Evolutionary conservation across 306 rosid genomes (phyloP).

Genomic region (Chamaecrista fasciculata): DNA sequence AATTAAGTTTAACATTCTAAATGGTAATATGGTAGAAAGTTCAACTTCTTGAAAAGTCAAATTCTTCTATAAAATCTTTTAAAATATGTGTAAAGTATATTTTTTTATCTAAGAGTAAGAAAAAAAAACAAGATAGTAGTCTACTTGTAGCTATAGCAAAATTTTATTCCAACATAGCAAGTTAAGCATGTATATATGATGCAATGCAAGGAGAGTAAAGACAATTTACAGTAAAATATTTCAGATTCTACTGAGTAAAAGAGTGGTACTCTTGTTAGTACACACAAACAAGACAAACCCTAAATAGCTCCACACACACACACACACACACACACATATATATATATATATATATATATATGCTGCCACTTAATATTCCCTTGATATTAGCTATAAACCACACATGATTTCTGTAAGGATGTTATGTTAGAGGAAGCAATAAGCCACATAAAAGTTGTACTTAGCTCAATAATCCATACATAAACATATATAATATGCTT

Average conservation of each 20-base stretch:
- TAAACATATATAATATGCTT: not conserved
- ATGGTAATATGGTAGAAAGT: too few species aligned
- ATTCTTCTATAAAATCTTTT: too few species aligned
- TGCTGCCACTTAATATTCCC: constrained; percentile 34
- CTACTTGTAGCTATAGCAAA: too few species aligned
- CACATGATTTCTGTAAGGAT: constrained; percentile 27
- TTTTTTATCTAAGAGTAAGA: too few species aligned
- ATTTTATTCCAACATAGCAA: constrained; percentile 3
- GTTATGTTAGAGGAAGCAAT: constrained; percentile 30
- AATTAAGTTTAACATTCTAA: too few species aligned
- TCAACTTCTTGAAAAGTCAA: too few species aligned
- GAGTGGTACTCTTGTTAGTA: constrained; percentile 14
- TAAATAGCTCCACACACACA: constrained; percentile 25
- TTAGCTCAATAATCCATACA: constrained; percentile 31
- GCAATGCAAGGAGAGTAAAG: constrained; percentile 25
- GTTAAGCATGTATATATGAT: not conserved
- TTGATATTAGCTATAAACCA: constrained; percentile 25
- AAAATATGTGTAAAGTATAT: too few species aligned
- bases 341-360: too few species aligned
- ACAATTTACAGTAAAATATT: constrained; percentile 7
- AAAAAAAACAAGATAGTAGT: too few species aligned
- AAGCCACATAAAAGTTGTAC: not conserved
- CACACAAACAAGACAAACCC: constrained; percentile 33
- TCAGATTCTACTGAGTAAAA: constrained; percentile 22
- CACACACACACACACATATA: too few species aligned